Base-by-base conservation (phyloP, 805 yeast species). In the Wickerhamiella dianesei region DNA sequence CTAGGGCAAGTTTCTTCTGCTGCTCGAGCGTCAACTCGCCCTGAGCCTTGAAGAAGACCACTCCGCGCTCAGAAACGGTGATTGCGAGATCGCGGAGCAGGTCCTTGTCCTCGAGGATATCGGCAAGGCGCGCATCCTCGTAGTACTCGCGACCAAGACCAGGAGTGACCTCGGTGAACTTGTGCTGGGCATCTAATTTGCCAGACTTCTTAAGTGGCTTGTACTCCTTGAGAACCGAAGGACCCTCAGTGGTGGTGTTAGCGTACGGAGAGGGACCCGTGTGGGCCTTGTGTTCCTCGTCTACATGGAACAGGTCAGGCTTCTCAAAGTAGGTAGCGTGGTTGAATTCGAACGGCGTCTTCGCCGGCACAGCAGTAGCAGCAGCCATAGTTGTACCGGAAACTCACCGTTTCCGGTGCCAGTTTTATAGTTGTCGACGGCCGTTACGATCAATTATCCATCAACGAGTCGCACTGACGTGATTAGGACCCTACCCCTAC, bases 31-130 rank as follows among this genome's bases (percentile, higher is more conserved):
- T 52, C 35, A 57, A 50, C 41, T 70, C 69, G 41, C 53, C 22
- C 53, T 71, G 75, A 54, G 69, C 63, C 53, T 70, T 57, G 64
- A 72, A 71, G 54, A 72, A 70, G 9, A 71, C 75, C 39, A 71
- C 75, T 22, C 67, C 70, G 54, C 75, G 62, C 56, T 69, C 70
- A 13, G 74, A 65, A n/a, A 70, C 57, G 37, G 69, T 55, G 21
- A 70, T 51, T 12, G 75, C 75, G 50, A 71, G 61, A 50, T 71
- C 75, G 50, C 69, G 45, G 13, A 55, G 45, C 35, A 52, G 52
- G 36, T 48, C 54, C 19, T 37, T 46, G 17, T 44, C 46, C 12
- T 42, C 40, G 37, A 44, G 46, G 17, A 44, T 44, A 21, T 44
- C 46, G 2, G 25, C 46, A 2, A 44, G 41, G 3, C 46, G 41